Conservation (phyloP, 2,329 filamentous ascomycete species). For the Phaeosphaeria sp. region DNA sequence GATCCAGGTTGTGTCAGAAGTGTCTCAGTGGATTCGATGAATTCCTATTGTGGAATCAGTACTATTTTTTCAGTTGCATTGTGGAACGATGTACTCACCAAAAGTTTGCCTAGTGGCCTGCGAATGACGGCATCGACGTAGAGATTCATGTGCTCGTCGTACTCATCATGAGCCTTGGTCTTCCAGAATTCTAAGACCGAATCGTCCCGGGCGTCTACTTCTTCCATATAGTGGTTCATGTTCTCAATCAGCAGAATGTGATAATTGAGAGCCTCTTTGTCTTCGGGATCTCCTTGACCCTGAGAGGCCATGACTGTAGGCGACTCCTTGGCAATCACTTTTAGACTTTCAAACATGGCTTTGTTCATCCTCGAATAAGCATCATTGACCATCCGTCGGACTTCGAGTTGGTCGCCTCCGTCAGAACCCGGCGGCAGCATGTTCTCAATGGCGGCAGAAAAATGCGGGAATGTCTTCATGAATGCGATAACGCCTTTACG, state of each 20-base stretch:
- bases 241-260: slow-evolving; percentile 98
- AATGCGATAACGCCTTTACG: slow-evolving; percentile 95
- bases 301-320: slow-evolving; percentile 62
- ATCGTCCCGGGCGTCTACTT: slow-evolving; percentile 77
- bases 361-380: slow-evolving; percentile 90
- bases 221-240: slow-evolving; percentile 96
- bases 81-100: slow-evolving; percentile 54
- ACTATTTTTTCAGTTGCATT: background rate
- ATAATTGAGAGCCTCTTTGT: slow-evolving; percentile 96
- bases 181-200: slow-evolving; percentile 84
- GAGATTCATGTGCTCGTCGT: slow-evolving; percentile 83
- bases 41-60: slow-evolving; percentile 62
- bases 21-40: slow-evolving; percentile 86
- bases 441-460: slow-evolving; percentile 81
- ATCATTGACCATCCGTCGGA: slow-evolving; percentile 80
- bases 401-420: slow-evolving; percentile 65
- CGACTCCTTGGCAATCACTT: slow-evolving; percentile 83
- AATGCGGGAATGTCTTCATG: slow-evolving; percentile 89
- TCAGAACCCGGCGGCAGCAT: slow-evolving; percentile 66
- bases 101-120: slow-evolving; percentile 83
- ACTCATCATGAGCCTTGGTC: slow-evolving; percentile 76
- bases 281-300: slow-evolving; percentile 70
- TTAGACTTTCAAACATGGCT: slow-evolving; percentile 96
- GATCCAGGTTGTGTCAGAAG: slow-evolving; percentile 62
- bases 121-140: slow-evolving; percentile 90